phyloP scores from a whole-genome alignment of 805 yeast species.

The Grigorovia yakushimaensis region DNA sequence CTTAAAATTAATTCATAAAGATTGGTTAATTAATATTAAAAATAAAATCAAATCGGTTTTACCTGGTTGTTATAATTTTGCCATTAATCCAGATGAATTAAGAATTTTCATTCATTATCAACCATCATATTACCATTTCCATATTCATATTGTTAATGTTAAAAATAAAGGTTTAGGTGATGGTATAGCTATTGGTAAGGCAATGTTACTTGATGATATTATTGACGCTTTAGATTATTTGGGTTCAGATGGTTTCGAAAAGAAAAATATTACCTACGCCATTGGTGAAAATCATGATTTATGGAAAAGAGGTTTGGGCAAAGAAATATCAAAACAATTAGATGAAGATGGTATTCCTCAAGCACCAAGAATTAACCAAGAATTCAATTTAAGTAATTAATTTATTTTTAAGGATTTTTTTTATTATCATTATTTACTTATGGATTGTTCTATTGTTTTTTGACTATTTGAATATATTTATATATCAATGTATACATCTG shows the following conservation, averaged over 20 bases:
- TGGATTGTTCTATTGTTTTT: neutral
- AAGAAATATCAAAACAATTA: constrained; percentile 20
- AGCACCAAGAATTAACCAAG: constrained; percentile 8
- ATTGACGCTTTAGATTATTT: constrained; percentile 56
- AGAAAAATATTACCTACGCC: constrained; percentile 51
- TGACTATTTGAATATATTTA: no score
- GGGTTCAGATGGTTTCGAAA: constrained; percentile 47
- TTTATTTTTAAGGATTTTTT: no score
- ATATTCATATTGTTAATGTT: constrained; percentile 77
- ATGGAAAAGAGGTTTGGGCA: constrained; percentile 39
- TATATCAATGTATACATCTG: neutral
- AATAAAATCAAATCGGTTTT: constrained; percentile 40
- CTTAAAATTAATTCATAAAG: constrained; percentile 46
- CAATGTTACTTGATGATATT: constrained; percentile 70
- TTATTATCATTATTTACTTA: no score
- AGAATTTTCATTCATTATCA: constrained; percentile 86
- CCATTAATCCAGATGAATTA: constrained; percentile 44
- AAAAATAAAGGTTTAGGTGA: constrained; percentile 59
- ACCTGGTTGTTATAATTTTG: constrained; percentile 34
- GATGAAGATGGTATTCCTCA: constrained; percentile 23
- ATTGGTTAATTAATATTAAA: constrained; percentile 43
- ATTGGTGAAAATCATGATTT: constrained; percentile 73
- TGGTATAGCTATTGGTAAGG: constrained; percentile 70
- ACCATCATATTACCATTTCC: constrained; percentile 95
- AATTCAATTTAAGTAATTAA: neutral